Conservation (phyloP, 768 basidiomycete genomes). For the Pleurotus salmoneostramineus region DNA sequence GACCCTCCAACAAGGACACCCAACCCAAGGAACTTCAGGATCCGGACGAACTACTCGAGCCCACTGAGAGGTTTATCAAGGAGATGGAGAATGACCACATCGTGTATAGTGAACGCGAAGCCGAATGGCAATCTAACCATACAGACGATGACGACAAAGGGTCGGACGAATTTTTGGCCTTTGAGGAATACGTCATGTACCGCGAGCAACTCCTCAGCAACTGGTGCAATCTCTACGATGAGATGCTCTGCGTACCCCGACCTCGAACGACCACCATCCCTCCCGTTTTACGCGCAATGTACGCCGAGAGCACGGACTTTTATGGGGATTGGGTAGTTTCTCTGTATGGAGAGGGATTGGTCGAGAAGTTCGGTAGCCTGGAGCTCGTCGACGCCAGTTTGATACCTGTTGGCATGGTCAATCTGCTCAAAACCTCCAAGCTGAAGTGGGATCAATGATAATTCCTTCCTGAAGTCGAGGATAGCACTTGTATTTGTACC, state of each 20-base stretch:
- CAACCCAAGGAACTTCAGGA: neutral
- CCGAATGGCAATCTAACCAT: slow-evolving; percentile 17
- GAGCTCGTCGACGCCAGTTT: slow-evolving; percentile 34
- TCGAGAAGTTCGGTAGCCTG: slow-evolving; percentile 33
- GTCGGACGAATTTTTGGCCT: slow-evolving; percentile 19
- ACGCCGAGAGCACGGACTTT: slow-evolving; percentile 12
- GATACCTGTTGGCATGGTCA: slow-evolving; percentile 38
- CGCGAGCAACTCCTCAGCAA: slow-evolving; percentile 17
- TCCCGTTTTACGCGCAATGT: slow-evolving; percentile 14
- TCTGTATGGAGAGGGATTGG: slow-evolving; percentile 34
- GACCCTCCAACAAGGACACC: slow-evolving; percentile 14
- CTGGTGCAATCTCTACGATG: slow-evolving; percentile 21
- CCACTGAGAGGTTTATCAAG: slow-evolving; percentile 16
- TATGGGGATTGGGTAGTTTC: slow-evolving; percentile 33
- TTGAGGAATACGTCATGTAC: slow-evolving; percentile 22
- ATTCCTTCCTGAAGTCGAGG: no score
- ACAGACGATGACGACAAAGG: slow-evolving; percentile 1
- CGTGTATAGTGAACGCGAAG: slow-evolving; percentile 18
- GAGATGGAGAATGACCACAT: slow-evolving; percentile 20
- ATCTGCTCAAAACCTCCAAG: slow-evolving; percentile 30
- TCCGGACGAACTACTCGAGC: slow-evolving; percentile 1
- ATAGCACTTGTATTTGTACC: no score
- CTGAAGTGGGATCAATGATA: slow-evolving; percentile 30
- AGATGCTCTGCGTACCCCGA: slow-evolving; percentile 16
- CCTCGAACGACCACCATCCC: slow-evolving; percentile 6